Evolutionary conservation across 1,139 yeast species (phyloP).

Genomic region (Kodamaea anthophila): DNA sequence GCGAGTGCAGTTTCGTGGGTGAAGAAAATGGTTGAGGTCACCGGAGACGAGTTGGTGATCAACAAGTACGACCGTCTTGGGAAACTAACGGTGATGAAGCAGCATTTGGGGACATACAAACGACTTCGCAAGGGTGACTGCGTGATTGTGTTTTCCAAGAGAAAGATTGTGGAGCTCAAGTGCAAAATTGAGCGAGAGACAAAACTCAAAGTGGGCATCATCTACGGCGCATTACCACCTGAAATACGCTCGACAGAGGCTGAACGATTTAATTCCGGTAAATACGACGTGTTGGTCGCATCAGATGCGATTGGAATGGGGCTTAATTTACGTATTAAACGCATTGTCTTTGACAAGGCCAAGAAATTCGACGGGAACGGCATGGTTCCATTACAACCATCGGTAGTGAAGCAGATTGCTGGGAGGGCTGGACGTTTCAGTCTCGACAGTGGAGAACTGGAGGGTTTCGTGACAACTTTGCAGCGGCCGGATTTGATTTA

Average conservation of each 20-base stretch:
- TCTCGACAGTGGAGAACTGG: constrained; percentile 30
- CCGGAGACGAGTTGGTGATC: constrained; percentile 76
- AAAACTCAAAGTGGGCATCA: constrained; percentile 70
- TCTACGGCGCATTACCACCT: constrained; percentile 95
- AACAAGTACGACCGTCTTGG: constrained; percentile 73
- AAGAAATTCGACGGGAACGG: constrained; percentile 66
- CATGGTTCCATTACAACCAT: constrained; percentile 43
- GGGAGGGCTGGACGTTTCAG: constrained; percentile 91
- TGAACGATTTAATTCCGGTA: constrained; percentile 63
- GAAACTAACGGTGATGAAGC: constrained; percentile 50
- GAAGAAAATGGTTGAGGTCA: constrained; percentile 47
- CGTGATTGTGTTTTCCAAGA: constrained; percentile 79
- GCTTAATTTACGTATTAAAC: constrained; percentile 70
- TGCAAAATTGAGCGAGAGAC: constrained; percentile 59
- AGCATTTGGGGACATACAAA: constrained; percentile 25
- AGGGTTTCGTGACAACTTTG: constrained; percentile 61
- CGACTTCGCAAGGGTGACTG: constrained; percentile 71
- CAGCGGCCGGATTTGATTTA: constrained; percentile 34
- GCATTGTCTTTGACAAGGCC: constrained; percentile 68
- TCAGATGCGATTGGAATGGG: constrained; percentile 99
- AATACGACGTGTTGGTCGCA: constrained; percentile 77
- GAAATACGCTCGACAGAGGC: constrained; percentile 90
- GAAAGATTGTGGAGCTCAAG: constrained; percentile 59
- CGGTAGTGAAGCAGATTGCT: constrained; percentile 84
- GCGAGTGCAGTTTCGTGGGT: constrained; percentile 70